These are phyloP conservation scores for Populus euphratica DNA, from an alignment of 345 rosid species.

Conservation along the genomic window DNA sequence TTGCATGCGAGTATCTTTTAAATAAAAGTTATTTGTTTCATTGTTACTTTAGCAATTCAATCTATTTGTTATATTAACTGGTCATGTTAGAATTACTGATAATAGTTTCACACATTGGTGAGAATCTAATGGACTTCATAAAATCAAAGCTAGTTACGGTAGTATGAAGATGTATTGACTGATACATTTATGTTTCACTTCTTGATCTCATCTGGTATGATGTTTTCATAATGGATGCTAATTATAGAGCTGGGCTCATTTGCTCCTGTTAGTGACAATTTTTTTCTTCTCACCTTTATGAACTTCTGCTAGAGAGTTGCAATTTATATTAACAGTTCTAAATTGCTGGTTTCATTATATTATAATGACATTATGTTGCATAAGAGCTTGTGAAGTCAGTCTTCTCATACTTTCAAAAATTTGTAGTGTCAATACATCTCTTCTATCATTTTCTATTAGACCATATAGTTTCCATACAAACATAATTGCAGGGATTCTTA, in stretches of 20 bases:
- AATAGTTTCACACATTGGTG: neutral
- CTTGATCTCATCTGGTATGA: neutral
- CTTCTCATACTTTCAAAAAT: neutral
- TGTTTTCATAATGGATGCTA: neutral
- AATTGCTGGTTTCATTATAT: neutral
- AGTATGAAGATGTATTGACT: neutral
- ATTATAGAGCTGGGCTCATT: neutral
- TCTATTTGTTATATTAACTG: neutral
- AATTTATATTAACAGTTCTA: neutral
- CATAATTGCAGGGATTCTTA: neutral
- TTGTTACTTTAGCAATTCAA: neutral
- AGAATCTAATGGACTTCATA: neutral
- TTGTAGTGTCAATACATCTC: neutral
- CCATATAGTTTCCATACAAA: neutral
- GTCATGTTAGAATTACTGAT: neutral
- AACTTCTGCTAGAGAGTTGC: neutral
- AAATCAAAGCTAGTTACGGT: neutral
- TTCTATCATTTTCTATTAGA: neutral
- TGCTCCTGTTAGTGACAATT: neutral
- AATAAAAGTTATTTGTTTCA: too few species aligned
- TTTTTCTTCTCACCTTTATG: neutral
- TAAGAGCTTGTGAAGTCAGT: neutral
- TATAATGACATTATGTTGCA: neutral
- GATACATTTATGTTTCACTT: neutral
- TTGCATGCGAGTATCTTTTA: neutral